Evolutionary conservation across 768 basidiomycete genomes (phyloP), one percentile per base, ranked within the genome.

Genomic region (Brasilioporus rufonigricans): DNA sequence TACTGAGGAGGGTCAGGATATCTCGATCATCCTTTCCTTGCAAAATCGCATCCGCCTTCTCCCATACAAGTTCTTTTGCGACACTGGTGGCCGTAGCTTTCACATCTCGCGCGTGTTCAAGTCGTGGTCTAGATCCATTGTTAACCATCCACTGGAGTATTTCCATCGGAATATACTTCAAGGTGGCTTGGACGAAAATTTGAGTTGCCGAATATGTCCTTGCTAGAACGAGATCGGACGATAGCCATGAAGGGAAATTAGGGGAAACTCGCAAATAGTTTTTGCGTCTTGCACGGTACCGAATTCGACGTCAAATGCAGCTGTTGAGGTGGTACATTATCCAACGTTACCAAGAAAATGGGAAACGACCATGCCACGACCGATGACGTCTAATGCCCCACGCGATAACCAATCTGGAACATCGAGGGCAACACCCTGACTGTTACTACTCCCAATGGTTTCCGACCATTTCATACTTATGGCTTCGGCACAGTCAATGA

Each of bases 341-440:
- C 3, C 16, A 21, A 24, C 5, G 10, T 5, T 19, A 9, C 9
- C 19, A 10, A 1, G 12, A n/a, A n/a, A n/a, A n/a, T 2, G 4
- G 11, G 13, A 53, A 8, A 16, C 0, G 0, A 41, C 1, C 56
- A n/a, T 66, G 78, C 79, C 77, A 60, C 73, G 71, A n/a, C 77
- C 80, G 46, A 81, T 76, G 12, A 75, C 74, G 65, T 81, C 80
- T 31, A 82, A 62, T 6, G 78, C 71, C 6, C 76, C 76, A 5
- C 76, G 74, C 29, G 77, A 75, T 4, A 71, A 21, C 67, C 68
- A 66, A 4, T 39, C 1, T 23, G 55, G 35, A 16, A 70, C 35
- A 32, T 73, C 46, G 14, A 71, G 21, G 16, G 61, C 53, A 12
- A 38, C 56, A 16, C 43, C 31, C 21, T 55, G 44, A 11, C 16